Evolutionary conservation across 1,284 basidiomycete species (phyloP).

Genomic region (Trametes sp.): DNA sequence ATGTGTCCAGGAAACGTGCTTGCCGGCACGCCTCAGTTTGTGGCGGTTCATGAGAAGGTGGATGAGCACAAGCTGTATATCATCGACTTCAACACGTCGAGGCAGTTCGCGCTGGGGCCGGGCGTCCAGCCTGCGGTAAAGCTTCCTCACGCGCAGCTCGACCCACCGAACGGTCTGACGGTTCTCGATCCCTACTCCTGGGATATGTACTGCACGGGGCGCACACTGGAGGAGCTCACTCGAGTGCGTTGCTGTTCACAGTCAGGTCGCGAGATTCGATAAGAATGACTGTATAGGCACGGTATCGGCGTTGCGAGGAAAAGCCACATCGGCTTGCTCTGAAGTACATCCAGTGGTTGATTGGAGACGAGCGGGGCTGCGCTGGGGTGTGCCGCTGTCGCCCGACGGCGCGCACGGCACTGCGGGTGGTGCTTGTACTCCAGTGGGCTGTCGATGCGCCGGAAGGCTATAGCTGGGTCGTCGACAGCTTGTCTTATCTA

Average conservation of each 20-base stretch:
- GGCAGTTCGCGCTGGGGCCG: not conserved
- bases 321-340: too few species aligned
- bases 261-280: too few species aligned
- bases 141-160: not conserved
- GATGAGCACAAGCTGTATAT: not conserved
- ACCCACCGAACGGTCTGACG: not conserved
- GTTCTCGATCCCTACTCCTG: constrained; percentile 10
- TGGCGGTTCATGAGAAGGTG: not conserved
- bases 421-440: not conserved
- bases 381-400: constrained; percentile 1
- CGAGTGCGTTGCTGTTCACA: too few species aligned
- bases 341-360: too few species aligned
- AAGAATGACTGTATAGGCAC: too few species aligned
- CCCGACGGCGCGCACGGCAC: constrained; percentile 1
- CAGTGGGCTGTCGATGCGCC: not conserved
- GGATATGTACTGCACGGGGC: constrained; percentile 2
- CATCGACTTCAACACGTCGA: constrained; percentile 6
- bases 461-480: not conserved
- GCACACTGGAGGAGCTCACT: not conserved
- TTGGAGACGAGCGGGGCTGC: too few species aligned
- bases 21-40: not conserved
- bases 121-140: constrained; percentile 1
- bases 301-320: too few species aligned
- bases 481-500: too few species aligned
- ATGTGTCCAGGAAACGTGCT: too few species aligned